Evolutionary conservation across 192 early-diverging fungal species (phyloP).

Genomic region (Thoreauomyces humboldtii): DNA sequence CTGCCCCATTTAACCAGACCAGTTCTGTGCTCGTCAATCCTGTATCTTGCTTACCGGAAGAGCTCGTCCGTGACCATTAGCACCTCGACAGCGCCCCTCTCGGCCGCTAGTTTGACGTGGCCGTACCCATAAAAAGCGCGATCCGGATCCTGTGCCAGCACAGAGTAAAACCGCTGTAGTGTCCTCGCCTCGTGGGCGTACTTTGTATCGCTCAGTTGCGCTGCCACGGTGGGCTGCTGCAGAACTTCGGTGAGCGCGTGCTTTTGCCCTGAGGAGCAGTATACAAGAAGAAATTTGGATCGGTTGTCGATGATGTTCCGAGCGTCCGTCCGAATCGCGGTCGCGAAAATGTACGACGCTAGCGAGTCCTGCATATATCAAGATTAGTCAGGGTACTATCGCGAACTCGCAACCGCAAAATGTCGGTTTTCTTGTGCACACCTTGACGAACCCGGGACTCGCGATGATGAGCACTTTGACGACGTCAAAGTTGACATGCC

Average conservation of each 20-base stretch:
- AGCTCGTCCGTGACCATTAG: constrained; percentile 91
- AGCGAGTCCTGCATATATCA: constrained; percentile 70
- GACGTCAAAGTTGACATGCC: constrained; percentile 87
- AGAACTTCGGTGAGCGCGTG: constrained; percentile 93
- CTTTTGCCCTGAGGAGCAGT: constrained; percentile 95
- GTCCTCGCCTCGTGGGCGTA: constrained; percentile 79
- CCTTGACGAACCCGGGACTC: constrained; percentile 93
- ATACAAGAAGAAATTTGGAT: constrained; percentile 83
- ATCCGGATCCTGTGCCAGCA: constrained; percentile 85
- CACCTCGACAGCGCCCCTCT: constrained; percentile 80
- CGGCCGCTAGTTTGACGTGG: constrained; percentile 81
- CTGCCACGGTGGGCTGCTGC: constrained; percentile 75
- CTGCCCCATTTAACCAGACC: no score
- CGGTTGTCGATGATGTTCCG: constrained; percentile 80
- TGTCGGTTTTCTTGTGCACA: constrained; percentile 24
- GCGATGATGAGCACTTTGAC: constrained; percentile 95
- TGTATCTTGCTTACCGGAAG: constrained; percentile 77
- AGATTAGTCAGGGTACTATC: background rate
- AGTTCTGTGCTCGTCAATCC: no score
- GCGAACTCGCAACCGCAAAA: background rate
- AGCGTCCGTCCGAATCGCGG: constrained; percentile 77
- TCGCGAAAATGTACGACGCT: constrained; percentile 79
- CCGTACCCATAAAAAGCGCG: constrained; percentile 90
- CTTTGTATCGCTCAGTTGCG: constrained; percentile 87
- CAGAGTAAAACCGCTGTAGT: constrained; percentile 83